Evolutionary conservation across 2,329 filamentous ascomycete genomes (phyloP).

Genomic region (Thyridium curvatum): DNA sequence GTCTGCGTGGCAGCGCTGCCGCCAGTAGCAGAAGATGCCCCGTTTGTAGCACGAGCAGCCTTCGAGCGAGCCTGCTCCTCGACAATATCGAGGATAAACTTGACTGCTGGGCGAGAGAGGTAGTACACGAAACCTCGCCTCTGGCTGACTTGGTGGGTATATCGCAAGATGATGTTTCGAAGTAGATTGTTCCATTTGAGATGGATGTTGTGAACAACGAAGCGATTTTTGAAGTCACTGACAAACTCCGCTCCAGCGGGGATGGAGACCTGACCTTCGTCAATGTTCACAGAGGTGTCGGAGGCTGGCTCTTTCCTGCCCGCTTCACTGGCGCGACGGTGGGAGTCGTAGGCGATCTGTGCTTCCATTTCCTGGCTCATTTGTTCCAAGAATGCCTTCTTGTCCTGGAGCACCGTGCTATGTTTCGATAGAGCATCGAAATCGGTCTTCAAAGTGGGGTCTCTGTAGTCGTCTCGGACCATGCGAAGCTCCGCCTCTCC

Average conservation of each 20-base stretch:
- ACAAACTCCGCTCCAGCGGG: conserved; percentile 73
- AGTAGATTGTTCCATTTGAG: conserved; percentile 98
- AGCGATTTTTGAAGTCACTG: conserved; percentile 95
- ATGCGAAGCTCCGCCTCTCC: conserved; percentile 69
- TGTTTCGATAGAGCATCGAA: background rate
- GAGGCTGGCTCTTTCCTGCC: too few relatives aligned
- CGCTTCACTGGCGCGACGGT: background rate
- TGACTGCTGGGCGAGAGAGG: conserved; percentile 88
- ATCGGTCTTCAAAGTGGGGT: conserved; percentile 18
- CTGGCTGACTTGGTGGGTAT: conserved; percentile 96
- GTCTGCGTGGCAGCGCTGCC: conserved; percentile 20
- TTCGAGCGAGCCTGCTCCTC: conserved; percentile 84
- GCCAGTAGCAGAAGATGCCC: conserved; percentile 7
- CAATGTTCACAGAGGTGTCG: conserved; percentile 37
- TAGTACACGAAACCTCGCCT: conserved; percentile 96
- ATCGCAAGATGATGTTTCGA: conserved; percentile 91
- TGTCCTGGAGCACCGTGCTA: background rate
- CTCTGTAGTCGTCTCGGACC: conserved; percentile 42
- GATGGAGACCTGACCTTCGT: conserved; percentile 57
- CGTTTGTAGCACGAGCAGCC: conserved; percentile 21
- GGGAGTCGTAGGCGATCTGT: conserved; percentile 12
- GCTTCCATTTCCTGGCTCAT: conserved; percentile 47
- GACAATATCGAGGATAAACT: conserved; percentile 96
- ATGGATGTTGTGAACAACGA: conserved; percentile 96
- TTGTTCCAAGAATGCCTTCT: conserved; percentile 43